Conservation (phyloP, 352 stramenopile genomes). For the Proteromonas lacertae region DNA sequence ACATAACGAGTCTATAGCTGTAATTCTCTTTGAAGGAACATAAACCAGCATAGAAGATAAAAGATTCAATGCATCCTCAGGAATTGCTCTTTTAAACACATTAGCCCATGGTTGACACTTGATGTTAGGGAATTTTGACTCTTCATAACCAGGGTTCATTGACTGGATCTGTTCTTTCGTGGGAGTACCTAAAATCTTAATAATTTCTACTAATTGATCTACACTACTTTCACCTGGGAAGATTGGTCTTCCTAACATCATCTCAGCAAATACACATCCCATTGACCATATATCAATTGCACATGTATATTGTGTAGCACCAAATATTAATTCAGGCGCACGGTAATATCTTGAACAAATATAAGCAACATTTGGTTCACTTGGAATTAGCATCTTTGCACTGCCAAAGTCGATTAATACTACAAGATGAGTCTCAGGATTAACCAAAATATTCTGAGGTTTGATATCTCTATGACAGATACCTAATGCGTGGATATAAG, state of each 20-base stretch:
- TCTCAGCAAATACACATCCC: slow-evolving; percentile 82
- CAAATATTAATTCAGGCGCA: slow-evolving; percentile 95
- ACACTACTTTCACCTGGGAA: slow-evolving; percentile 92
- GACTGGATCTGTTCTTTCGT: slow-evolving; percentile 61
- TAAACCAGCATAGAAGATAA: slow-evolving; percentile 85
- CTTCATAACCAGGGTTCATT: slow-evolving; percentile 98
- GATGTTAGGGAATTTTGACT: slow-evolving; percentile 99
- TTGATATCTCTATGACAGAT: slow-evolving; percentile 74
- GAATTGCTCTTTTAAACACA: slow-evolving; percentile 51
- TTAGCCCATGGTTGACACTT: slow-evolving; percentile 77
- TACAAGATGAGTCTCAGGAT: slow-evolving; percentile 73
- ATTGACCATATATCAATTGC: slow-evolving; percentile 52
- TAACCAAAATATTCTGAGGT: no score
- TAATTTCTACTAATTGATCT: slow-evolving; percentile 96
- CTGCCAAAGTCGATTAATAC: slow-evolving; percentile 98
- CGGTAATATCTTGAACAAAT: slow-evolving; percentile 96
- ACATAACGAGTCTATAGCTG: slow-evolving; percentile 23
- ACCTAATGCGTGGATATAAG: slow-evolving; percentile 80
- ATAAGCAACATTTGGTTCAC: slow-evolving; percentile 95
- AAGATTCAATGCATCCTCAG: slow-evolving; percentile 77
- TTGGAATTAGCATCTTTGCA: slow-evolving; percentile 57
- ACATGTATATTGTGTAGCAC: slow-evolving; percentile 90
- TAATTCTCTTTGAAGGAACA: slow-evolving; percentile 49
- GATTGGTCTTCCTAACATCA: slow-evolving; percentile 78
- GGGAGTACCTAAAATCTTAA: slow-evolving; percentile 28